Conservation (phyloP, 495 filamentous ascomycete genomes). For the Halenospora varia region DNA sequence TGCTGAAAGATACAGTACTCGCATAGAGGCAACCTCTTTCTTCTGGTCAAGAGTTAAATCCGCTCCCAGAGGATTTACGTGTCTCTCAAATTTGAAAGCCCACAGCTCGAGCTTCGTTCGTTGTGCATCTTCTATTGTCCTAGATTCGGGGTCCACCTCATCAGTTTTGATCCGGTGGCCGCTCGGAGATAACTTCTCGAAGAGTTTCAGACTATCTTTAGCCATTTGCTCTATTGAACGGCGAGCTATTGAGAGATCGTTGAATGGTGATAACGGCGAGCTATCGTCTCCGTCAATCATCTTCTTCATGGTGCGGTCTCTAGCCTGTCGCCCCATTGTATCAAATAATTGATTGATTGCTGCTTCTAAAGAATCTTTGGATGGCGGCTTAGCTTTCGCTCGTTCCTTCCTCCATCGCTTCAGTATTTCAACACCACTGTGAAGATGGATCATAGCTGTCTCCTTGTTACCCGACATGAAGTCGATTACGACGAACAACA, state of each 20-base stretch:
- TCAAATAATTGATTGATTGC: background rate
- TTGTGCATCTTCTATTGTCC: background rate
- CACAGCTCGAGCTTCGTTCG: background rate
- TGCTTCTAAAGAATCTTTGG: background rate
- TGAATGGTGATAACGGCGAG: background rate
- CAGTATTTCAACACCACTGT: background rate
- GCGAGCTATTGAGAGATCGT: background rate
- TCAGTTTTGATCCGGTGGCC: background rate
- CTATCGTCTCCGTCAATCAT: background rate
- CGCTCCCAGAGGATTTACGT: background rate
- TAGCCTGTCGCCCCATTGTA: background rate
- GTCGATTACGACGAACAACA: background rate
- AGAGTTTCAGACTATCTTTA: background rate
- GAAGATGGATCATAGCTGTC: background rate
- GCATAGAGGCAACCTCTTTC: background rate
- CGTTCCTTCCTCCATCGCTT: background rate
- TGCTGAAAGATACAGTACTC: background rate
- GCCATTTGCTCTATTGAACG: background rate
- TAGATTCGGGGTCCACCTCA: background rate
- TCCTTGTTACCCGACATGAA: background rate
- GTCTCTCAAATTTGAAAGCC: background rate
- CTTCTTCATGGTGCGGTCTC: background rate
- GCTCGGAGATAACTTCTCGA: background rate
- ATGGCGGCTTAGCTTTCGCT: background rate
- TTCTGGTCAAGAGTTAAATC: background rate